Evolutionary conservation across 2,329 filamentous ascomycete genomes (phyloP), one percentile per base, ranked within the genome.

Genomic region (Calonectria henricotiae): DNA sequence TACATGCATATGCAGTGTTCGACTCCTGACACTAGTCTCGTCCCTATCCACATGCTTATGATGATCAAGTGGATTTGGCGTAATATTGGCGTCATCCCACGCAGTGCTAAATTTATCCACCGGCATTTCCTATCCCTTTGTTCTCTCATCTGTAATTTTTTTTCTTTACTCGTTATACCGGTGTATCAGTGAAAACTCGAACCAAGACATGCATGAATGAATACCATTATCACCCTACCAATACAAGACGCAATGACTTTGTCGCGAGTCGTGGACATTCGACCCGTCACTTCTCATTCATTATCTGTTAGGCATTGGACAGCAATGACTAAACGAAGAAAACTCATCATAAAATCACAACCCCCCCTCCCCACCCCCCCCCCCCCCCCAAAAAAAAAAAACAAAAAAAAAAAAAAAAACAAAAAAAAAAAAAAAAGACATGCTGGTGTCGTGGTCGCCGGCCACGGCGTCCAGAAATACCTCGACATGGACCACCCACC

Each of bases 161-260:
- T 39, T 37, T 39, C 32, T 55, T 55, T 20, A 55, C 51, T 55
- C 51, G 51, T n/a, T 13, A 23, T 8, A 20, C 20, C 7, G 27
- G 4, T 30, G 7, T 30, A 55, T 55, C 32, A 39, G 51, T 25
- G 32, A 39, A 23, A 55, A 25, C n/a, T 32, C 32, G n/a, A 39
- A 39, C 51, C 35, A 55, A 55, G 51, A 55, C 51, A 55, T 55
- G 11, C 51, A 55, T 39, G 12, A 13, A 39, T n/a, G 32, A 8
- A 30, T 30, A 7, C 27, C 6, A 12, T 37, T 39, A 17, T n/a
- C 23, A 37, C 12, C 17, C 20, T 37, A 30, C 25, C 20, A 25
- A 55, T 39, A 55, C 51, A 55, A 32, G n/a, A 39, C 32, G 51
- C 51, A 32, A 25, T 55, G 32, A n/a, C 13, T 23, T 30, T 39